Conservation (phyloP, 257 asterid genomes). For the Nicotiana otophora region DNA sequence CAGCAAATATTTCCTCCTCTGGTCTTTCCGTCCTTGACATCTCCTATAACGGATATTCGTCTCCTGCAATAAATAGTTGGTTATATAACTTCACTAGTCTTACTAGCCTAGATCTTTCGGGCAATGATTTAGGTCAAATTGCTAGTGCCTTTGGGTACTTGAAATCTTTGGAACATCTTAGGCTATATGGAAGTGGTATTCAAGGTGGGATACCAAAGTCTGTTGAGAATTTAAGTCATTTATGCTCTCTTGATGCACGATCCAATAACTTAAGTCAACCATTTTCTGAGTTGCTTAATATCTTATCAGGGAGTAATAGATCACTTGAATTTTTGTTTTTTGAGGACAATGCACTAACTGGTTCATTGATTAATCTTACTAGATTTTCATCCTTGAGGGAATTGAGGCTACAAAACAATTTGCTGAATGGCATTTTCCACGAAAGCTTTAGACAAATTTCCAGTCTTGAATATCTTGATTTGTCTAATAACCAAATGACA, state of each 20-base stretch:
- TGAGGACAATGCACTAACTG: neutral
- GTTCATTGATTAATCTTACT: conserved; percentile 1
- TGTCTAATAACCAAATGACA: neutral
- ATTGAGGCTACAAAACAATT: neutral
- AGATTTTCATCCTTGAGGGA: conserved; percentile 12
- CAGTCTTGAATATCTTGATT: neutral
- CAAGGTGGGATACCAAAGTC: neutral
- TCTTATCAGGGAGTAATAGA: neutral
- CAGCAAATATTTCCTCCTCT: neutral
- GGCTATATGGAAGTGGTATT: neutral
- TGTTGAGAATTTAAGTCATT: neutral
- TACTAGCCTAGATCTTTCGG: neutral
- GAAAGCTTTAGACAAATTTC: neutral
- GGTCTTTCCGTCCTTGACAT: neutral
- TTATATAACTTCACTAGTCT: conserved; percentile 5
- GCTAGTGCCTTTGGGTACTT: neutral
- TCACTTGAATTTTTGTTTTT: neutral
- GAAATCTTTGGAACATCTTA: conserved; percentile 5
- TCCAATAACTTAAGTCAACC: neutral
- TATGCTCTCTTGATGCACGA: neutral
- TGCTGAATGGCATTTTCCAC: neutral
- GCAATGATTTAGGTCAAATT: neutral
- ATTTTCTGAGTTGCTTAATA: neutral
- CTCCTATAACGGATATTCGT: neutral
- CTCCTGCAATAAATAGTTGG: neutral